Percentiles rank a stretch among this genome's conserved stretches.
Evolutionary conservation across 495 filamentous ascomycete species (phyloP).

Genomic region (Daldinia caldariorum): DNA sequence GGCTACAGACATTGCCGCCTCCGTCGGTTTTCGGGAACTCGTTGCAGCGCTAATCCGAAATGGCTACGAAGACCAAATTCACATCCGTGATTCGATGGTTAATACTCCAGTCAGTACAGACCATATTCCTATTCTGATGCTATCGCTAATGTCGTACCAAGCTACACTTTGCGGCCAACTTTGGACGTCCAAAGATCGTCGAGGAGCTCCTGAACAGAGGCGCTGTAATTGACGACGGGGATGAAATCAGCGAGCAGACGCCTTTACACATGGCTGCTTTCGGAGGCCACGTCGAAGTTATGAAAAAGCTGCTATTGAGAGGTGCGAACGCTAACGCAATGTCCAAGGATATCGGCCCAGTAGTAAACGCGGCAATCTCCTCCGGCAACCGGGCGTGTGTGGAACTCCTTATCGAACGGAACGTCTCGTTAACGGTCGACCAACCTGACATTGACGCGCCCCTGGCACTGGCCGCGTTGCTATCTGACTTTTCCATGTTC

Average conservation of each 20-base stretch:
- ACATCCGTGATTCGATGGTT: conserved; percentile 36
- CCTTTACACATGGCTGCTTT: conserved; percentile 52
- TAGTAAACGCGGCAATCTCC: conserved; percentile 50
- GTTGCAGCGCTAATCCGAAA: conserved; percentile 46
- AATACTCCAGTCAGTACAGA: conserved; percentile 38
- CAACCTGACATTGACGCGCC: conserved; percentile 40
- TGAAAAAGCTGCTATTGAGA: conserved; percentile 47
- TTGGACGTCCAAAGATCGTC: conserved; percentile 48
- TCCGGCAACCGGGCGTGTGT: conserved; percentile 49
- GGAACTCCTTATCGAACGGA: conserved; percentile 47
- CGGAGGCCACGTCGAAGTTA: conserved; percentile 47
- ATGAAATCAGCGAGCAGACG: conserved; percentile 43
- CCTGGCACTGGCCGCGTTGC: conserved; percentile 43
- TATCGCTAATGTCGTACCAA: conserved; percentile 11
- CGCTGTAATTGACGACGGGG: conserved; percentile 48
- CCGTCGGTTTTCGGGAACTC: conserved; percentile 46
- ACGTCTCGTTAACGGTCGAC: conserved; percentile 43
- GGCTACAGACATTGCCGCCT: conserved; percentile 42
- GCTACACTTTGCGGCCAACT: conserved; percentile 50
- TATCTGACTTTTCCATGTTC: conserved; percentile 49
- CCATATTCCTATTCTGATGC: not conserved
- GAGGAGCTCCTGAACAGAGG: conserved; percentile 48
- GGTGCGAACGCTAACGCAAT: conserved; percentile 49
- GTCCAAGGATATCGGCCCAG: conserved; percentile 44
- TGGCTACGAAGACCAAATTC: conserved; percentile 46